Evolutionary conservation across 1,139 yeast genomes (phyloP).

Genomic region (Scheffersomyces titani): DNA sequence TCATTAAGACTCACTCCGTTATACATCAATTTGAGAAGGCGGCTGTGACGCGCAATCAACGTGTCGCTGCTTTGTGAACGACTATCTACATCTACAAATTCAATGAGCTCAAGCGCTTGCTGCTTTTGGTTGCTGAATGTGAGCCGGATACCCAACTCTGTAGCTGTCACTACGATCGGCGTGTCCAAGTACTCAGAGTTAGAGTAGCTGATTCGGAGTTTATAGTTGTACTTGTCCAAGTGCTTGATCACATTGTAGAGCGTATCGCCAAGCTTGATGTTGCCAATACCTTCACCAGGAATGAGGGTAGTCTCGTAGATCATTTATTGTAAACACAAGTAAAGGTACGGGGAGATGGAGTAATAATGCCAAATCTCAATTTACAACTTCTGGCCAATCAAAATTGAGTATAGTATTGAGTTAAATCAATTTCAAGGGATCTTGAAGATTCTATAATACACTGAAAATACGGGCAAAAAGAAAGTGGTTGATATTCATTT

Average conservation of each 20-base stretch:
- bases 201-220: constrained; percentile 14
- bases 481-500: neutral
- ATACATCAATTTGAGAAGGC: constrained; percentile 27
- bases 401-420: neutral
- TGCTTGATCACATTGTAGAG: constrained; percentile 27
- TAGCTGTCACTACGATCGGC: constrained; percentile 34
- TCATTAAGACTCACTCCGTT: constrained; percentile 34
- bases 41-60: constrained; percentile 1
- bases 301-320: constrained; percentile 22
- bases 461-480: neutral
- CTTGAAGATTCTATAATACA: neutral
- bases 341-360: neutral
- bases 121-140: constrained; percentile 39
- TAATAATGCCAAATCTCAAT: neutral
- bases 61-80: neutral
- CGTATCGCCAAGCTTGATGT: constrained; percentile 28
- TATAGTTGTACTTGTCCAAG: constrained; percentile 25
- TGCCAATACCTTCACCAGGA: constrained; percentile 40
- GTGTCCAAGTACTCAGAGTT: constrained; percentile 21
- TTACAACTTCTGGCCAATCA: neutral
- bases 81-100: constrained; percentile 33
- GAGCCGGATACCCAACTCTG: constrained; percentile 35
- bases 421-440: too few species aligned
- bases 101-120: constrained; percentile 51
- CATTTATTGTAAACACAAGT: constrained; percentile 10